These are phyloP conservation scores for Hyphodiscus hymeniophilus DNA, from an alignment of 495 filamentous ascomycete genomes.

Conservation along the genomic window DNA sequence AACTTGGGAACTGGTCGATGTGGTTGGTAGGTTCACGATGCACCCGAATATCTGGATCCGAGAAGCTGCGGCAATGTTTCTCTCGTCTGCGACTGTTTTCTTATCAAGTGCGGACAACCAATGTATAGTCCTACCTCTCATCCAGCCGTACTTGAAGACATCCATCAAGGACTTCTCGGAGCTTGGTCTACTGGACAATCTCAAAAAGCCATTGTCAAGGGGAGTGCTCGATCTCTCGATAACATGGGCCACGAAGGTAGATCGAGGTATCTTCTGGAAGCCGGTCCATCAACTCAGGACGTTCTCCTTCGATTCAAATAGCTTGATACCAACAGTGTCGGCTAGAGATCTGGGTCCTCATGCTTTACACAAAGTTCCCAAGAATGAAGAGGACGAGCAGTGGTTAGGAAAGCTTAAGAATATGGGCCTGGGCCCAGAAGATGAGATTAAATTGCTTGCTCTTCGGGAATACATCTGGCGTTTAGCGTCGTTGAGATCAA, in stretches of 20 bases:
- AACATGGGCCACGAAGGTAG: constrained; percentile 74
- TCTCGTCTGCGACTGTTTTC: constrained; percentile 66
- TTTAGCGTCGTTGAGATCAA: constrained; percentile 50
- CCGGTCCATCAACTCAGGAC: constrained; percentile 54
- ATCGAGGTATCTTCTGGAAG: constrained; percentile 82
- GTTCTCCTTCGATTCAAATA: constrained; percentile 53
- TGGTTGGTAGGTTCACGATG: constrained; percentile 74
- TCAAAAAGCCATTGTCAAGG: constrained; percentile 77
- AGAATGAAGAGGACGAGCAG: constrained; percentile 93
- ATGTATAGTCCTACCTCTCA: constrained; percentile 71
- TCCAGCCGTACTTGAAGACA: constrained; percentile 75
- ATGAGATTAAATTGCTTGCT: constrained; percentile 83
- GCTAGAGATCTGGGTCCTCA: constrained; percentile 32
- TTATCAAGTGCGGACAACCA: constrained; percentile 75
- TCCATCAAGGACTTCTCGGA: constrained; percentile 58
- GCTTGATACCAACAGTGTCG: constrained; percentile 36
- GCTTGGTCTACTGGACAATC: constrained; percentile 63
- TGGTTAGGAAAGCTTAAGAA: constrained; percentile 83
- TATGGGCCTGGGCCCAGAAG: constrained; percentile 72
- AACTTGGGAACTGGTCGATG: constrained; percentile 78
- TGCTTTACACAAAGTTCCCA: constrained; percentile 43
- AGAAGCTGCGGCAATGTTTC: constrained; percentile 76
- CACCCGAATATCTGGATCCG: constrained; percentile 95
- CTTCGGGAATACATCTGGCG: constrained; percentile 92
- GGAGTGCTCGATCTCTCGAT: constrained; percentile 76